phyloP scores from a whole-genome alignment of 192 early-diverging fungal genomes.

The Chytriomyces sp. region DNA sequence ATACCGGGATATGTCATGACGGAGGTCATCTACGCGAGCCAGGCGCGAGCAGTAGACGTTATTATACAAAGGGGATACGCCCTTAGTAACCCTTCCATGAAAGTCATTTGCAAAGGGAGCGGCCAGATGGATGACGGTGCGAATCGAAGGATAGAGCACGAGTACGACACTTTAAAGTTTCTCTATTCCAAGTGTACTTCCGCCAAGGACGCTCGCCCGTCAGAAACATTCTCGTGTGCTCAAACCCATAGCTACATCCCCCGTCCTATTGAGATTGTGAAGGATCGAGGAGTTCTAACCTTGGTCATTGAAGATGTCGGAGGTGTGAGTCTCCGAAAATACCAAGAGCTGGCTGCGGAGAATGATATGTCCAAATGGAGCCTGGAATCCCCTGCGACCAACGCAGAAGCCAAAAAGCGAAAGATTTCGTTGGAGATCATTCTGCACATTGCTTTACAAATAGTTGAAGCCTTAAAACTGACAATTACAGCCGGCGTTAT shows the following conservation, averaged over 20 bases:
- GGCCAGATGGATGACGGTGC: constrained; percentile 39
- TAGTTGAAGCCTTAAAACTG: constrained; percentile 45
- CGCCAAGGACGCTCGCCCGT: neutral
- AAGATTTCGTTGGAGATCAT: constrained; percentile 40
- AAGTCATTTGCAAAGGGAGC: constrained; percentile 48
- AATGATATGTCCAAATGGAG: neutral
- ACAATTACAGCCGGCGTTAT: constrained; percentile 46
- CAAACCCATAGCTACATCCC: constrained; percentile 29
- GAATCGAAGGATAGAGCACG: constrained; percentile 38
- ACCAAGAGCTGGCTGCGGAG: constrained; percentile 8
- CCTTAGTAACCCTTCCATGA: constrained; percentile 21
- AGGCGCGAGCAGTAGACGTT: neutral
- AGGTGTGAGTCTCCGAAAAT: constrained; percentile 40
- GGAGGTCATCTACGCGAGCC: constrained; percentile 19
- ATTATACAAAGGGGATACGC: constrained; percentile 41
- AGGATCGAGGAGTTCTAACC: constrained; percentile 31
- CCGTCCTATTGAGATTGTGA: constrained; percentile 37
- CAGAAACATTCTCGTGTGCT: neutral
- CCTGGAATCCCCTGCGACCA: neutral
- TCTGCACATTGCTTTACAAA: constrained; percentile 42
- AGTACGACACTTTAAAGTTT: constrained; percentile 43
- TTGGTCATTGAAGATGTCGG: constrained; percentile 46
- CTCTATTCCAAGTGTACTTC: neutral
- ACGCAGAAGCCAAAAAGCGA: neutral
- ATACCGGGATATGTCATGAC: constrained; percentile 20